phyloP scores from a whole-genome alignment of 441 rosid species.

The Breynia disticha region DNA sequence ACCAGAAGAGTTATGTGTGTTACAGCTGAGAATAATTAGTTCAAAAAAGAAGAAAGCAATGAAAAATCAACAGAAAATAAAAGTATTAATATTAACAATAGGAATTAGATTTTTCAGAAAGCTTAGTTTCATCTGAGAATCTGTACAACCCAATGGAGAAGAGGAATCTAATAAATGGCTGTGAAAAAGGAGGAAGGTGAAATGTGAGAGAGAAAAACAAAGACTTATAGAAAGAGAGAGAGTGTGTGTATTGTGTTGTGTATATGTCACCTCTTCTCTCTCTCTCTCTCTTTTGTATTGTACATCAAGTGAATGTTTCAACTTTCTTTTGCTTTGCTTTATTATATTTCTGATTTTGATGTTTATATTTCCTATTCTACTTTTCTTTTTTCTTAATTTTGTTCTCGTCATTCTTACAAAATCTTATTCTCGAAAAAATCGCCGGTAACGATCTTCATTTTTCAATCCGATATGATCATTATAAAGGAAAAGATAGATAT shows the following conservation, averaged over 20 bases:
- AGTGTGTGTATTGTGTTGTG: conserved; percentile 18
- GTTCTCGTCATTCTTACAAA: too few relatives aligned
- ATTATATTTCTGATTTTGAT: background rate
- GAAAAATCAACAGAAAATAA: conserved; percentile 24
- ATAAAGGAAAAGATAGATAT: too few relatives aligned
- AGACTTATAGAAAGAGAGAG: conserved; percentile 24
- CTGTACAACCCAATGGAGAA: conserved; percentile 64
- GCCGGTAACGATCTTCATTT: too few relatives aligned
- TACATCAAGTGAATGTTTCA: conserved; percentile 44
- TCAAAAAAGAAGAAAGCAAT: conserved; percentile 12
- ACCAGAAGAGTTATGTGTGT: conserved; percentile 25
- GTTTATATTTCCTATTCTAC: conserved; percentile 7
- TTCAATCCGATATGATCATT: too few relatives aligned
- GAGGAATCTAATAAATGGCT: conserved; percentile 66
- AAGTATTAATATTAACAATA: background rate
- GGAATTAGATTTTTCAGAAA: conserved; percentile 16
- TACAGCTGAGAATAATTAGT: conserved; percentile 16
- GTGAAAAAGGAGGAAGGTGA: conserved; percentile 40
- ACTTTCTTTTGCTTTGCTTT: conserved; percentile 23
- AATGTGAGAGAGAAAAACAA: conserved; percentile 37
- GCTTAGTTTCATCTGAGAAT: conserved; percentile 43
- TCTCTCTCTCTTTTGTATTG: conserved; percentile 24
- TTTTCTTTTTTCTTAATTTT: conserved; percentile 14
- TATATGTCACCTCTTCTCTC: too few relatives aligned
- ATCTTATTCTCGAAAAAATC: too few relatives aligned